These are phyloP conservation scores for Dunaliella sp. DNA, from an alignment of 139 green algal species.

Conservation along the genomic window DNA sequence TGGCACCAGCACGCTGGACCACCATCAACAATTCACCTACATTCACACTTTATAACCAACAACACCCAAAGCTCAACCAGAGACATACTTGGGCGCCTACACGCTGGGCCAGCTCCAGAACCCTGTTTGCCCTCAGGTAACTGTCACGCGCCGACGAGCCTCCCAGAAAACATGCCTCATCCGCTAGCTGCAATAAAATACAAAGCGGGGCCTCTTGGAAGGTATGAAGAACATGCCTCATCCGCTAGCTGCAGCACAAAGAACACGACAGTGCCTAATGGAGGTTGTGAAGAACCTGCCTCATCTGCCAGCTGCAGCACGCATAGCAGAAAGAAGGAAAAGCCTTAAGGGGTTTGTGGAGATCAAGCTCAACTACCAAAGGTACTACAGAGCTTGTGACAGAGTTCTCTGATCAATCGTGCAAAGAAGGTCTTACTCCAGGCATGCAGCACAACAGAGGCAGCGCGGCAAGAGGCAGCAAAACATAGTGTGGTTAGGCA, in stretches of 20 bases:
- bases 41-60: neutral
- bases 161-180: slow-evolving; percentile 82
- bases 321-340: too few relatives aligned
- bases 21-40: neutral
- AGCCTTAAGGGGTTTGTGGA: too few relatives aligned
- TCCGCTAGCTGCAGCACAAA: neutral
- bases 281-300: neutral
- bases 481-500: too few relatives aligned
- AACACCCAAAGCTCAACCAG: too few relatives aligned
- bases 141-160: slow-evolving; percentile 58
- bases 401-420: too few relatives aligned
- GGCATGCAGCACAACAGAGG: too few relatives aligned
- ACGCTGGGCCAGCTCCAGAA: neutral
- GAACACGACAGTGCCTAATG: neutral
- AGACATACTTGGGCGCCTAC: neutral
- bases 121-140: slow-evolving; percentile 57
- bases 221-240: slow-evolving; percentile 46
- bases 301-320: neutral
- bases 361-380: too few relatives aligned
- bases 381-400: too few relatives aligned
- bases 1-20: neutral
- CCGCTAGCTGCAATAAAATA: slow-evolving; percentile 38
- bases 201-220: too few relatives aligned
- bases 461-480: too few relatives aligned
- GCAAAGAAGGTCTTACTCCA: too few relatives aligned